phyloP scores from a whole-genome alignment of 495 filamentous ascomycete species.

The Durotheca rogersii region DNA sequence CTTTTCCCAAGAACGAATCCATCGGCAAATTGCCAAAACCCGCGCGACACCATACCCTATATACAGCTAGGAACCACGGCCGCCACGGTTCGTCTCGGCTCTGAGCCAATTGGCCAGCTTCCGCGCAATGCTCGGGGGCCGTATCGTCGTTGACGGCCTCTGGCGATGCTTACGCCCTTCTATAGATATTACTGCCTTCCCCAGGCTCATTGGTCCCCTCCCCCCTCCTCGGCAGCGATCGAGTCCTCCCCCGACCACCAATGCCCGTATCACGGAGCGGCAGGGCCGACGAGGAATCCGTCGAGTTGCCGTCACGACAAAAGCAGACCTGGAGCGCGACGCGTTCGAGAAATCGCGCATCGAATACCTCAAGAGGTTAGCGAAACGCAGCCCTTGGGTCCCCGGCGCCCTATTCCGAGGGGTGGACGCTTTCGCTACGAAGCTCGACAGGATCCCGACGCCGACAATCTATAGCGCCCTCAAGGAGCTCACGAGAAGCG shows the following conservation, averaged over 20 bases:
- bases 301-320: background rate
- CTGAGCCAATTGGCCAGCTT: conserved; percentile 3
- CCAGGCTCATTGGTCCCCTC: conserved; percentile 24
- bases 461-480: conserved; percentile 51
- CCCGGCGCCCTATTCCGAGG: conserved; percentile 17
- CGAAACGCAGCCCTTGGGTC: conserved; percentile 31
- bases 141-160: conserved; percentile 59
- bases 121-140: conserved; percentile 46
- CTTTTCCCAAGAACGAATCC: too few species aligned
- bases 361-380: conserved; percentile 27
- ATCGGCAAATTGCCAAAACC: background rate
- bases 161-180: conserved; percentile 69
- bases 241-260: conserved; percentile 2
- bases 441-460: conserved; percentile 31
- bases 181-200: conserved; percentile 42
- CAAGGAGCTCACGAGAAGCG: conserved; percentile 35
- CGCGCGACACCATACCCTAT: too few species aligned
- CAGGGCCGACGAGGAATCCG: conserved; percentile 20
- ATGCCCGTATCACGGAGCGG: background rate
- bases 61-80: too few species aligned
- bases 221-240: conserved; percentile 15
- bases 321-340: too few species aligned
- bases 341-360: conserved; percentile 15
- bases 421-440: conserved; percentile 13
- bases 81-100: background rate